Percentiles rank a stretch among this genome's conserved stretches.
These are phyloP conservation scores for Cyberlindnera nakhonratchasimensis DNA, from an alignment of 805 yeast species.

Conservation along the genomic window DNA sequence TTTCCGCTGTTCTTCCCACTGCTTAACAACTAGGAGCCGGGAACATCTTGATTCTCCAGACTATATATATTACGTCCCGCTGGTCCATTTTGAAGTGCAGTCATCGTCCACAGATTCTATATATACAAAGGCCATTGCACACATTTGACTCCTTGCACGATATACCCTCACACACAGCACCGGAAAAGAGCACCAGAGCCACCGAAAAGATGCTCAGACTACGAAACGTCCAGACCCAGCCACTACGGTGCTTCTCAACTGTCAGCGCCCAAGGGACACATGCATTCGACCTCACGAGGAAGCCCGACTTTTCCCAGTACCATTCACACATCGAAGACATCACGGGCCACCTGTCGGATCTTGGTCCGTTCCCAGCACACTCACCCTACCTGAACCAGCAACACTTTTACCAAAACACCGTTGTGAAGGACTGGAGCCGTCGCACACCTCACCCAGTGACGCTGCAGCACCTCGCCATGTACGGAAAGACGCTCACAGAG, in stretches of 20 bases:
- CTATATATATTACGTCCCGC: neutral
- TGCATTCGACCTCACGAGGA: conserved; percentile 14
- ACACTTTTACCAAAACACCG: conserved; percentile 83
- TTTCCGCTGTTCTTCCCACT: too few relatives aligned
- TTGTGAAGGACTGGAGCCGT: conserved; percentile 57
- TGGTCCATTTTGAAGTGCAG: neutral
- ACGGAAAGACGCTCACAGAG: conserved; percentile 72
- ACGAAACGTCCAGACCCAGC: neutral
- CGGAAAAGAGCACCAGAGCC: neutral
- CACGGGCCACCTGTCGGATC: conserved; percentile 33
- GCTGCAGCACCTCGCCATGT: conserved; percentile 83
- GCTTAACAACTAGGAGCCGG: too few relatives aligned
- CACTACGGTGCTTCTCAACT: neutral
- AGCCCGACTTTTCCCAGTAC: conserved; percentile 35
- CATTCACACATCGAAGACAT: conserved; percentile 33
- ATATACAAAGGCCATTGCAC: too few relatives aligned
- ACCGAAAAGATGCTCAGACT: neutral
- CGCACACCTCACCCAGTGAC: conserved; percentile 86
- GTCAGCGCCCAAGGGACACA: too few relatives aligned
- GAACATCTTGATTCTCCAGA: neutral
- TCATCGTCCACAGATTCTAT: neutral
- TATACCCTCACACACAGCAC: neutral
- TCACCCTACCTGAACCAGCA: conserved; percentile 54
- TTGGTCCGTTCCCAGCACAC: conserved; percentile 37
- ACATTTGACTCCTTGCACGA: neutral